A percentile compares a stretch with the other conserved stretches of the same genome.
These are phyloP conservation scores for Talaromyces nanjingensis DNA, from an alignment of 495 filamentous ascomycete genomes.

Conservation along the genomic window DNA sequence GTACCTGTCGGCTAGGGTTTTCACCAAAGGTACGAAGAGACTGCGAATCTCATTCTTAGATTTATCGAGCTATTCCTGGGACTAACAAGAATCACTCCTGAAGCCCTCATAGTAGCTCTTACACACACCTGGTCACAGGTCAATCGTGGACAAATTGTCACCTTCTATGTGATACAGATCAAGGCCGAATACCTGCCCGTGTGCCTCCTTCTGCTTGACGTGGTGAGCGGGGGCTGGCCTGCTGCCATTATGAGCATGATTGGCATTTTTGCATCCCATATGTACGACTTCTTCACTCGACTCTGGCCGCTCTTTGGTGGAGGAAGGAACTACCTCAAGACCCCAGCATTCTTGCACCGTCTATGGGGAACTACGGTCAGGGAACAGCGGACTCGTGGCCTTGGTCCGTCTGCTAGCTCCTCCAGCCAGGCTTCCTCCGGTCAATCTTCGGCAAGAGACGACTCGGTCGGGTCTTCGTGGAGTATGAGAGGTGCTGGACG, in stretches of 20 bases:
- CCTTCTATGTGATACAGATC: conserved; percentile 71
- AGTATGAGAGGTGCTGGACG: conserved; percentile 57
- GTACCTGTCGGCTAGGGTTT: not conserved
- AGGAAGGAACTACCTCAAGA: conserved; percentile 62
- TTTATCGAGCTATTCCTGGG: conserved; percentile 18
- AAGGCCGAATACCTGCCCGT: conserved; percentile 68
- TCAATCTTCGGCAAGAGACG: conserved; percentile 21
- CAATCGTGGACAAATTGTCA: conserved; percentile 61
- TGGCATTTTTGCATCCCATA: conserved; percentile 74
- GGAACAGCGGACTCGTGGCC: conserved; percentile 28
- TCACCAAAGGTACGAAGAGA: not conserved
- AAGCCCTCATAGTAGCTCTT: conserved; percentile 68
- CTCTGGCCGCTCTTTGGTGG: conserved; percentile 80
- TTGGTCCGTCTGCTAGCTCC: conserved; percentile 51
- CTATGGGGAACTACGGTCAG: conserved; percentile 38
- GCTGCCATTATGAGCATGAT: conserved; percentile 48
- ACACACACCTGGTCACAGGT: conserved; percentile 79
- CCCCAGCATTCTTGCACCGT: conserved; percentile 58
- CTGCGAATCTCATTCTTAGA: conserved; percentile 4
- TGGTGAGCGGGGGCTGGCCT: conserved; percentile 47
- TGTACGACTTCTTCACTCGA: conserved; percentile 77
- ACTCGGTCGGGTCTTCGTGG: conserved; percentile 47
- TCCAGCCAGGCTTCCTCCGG: conserved; percentile 14
- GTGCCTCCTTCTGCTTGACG: conserved; percentile 62
- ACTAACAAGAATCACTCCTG: not conserved